Evolutionary conservation across 208 protist species (phyloP).

Genomic region (Polymyxa betae): DNA sequence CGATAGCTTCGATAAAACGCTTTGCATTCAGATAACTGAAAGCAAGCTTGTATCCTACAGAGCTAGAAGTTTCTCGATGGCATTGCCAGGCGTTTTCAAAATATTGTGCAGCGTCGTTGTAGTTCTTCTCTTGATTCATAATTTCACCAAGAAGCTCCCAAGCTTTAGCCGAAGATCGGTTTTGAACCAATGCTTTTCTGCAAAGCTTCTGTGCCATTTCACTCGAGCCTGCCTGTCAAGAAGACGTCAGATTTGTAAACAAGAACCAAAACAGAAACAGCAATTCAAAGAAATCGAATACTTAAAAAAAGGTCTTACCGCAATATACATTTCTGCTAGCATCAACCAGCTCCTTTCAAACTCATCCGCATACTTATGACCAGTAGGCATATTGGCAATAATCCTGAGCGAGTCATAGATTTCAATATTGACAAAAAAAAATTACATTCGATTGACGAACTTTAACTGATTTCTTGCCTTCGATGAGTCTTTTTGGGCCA

Average conservation of each 20-base stretch:
- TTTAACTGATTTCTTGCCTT: constrained; percentile 41
- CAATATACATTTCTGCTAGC: constrained; percentile 39
- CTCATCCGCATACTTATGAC: neutral
- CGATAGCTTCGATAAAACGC: constrained; percentile 86
- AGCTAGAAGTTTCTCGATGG: constrained; percentile 79
- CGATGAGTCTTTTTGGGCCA: neutral
- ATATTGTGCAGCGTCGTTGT: constrained; percentile 82
- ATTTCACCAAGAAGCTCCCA: constrained; percentile 62
- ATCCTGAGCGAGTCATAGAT: constrained; percentile 47
- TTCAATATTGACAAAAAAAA: neutral
- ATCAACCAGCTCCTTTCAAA: constrained; percentile 48
- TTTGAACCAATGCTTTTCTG: constrained; percentile 53
- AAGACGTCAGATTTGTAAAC: too few relatives aligned
- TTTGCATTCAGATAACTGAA: constrained; percentile 93
- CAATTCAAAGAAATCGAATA: neutral
- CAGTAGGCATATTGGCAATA: neutral
- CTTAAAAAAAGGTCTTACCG: neutral
- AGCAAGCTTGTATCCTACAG: constrained; percentile 90
- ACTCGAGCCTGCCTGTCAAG: neutral
- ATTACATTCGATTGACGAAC: neutral
- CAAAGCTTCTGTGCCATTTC: constrained; percentile 61
- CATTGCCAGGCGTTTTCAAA: constrained; percentile 89
- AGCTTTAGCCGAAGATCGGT: constrained; percentile 51
- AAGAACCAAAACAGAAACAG: too few relatives aligned
- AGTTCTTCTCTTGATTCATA: constrained; percentile 56